Base-by-base conservation (phyloP, 2,329 filamentous ascomycete species). In the Mycogone perniciosa region DNA sequence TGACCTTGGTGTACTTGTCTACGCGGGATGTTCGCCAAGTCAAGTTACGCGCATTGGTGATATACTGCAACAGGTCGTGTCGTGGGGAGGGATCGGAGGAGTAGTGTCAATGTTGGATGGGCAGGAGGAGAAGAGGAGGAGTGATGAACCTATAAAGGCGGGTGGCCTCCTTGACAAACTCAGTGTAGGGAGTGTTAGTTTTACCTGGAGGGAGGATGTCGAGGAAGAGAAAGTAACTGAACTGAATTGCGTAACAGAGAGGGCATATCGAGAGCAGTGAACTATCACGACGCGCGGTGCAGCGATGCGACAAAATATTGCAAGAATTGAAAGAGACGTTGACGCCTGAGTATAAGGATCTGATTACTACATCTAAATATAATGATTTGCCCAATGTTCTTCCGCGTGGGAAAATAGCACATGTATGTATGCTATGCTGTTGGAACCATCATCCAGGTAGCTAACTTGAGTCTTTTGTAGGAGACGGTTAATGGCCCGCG, bases 1-100 rank as follows among this genome's bases (percentile, higher is more conserved):
- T 20, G 66, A 68, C 43, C 56, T 67, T 0, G 67, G 67, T 3
- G 59, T 66, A 2, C 38, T 68, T 13, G 59, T 62, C 9, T 69
- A 59, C 46, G 60, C 60, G 5, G 66, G 66, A 1, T 57, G 60
- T 5, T 52, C 51, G 6, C 46, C 51, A 2, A 3, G 7, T 10
- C 60, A 67, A 50, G 55, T 59, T 1, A 4, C 20, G 8, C 27
- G 45, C 6, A 61, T 69, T 4, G 61, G 56, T 6, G 40, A 54
- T 7, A 35, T 68, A 0, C 41, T 69, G 7, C 10, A 35, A 7
- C 37, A 45, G 30, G 34, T 56, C 0, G 41, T 57, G 5, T n/a
- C 47, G 6, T 46, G 48, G 44, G 57, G 57, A 30, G 57, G 60
- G 8, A 51, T 39, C 35, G 56, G 48, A 3, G 52, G 50, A 9